Conservation (phyloP, 1,284 basidiomycete genomes). For the Fomitopsis schrenkii region DNA sequence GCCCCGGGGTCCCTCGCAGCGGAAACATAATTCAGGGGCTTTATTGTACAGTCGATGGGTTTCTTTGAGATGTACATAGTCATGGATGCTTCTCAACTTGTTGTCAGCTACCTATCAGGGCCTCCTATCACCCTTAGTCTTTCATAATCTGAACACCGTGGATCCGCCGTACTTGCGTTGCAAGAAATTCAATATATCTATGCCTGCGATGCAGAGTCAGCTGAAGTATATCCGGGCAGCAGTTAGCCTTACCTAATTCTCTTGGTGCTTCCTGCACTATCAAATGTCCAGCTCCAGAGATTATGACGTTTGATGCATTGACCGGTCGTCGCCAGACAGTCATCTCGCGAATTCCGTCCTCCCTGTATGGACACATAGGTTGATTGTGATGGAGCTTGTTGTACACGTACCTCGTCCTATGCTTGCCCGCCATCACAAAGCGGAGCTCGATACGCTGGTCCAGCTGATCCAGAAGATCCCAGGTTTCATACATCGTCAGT, state of each 20-base stretch:
- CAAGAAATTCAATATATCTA: slow-evolving; percentile 18
- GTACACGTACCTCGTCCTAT: slow-evolving; percentile 10
- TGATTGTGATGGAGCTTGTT: neutral
- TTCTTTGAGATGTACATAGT: too few relatives aligned
- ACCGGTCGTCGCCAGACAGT: slow-evolving; percentile 54
- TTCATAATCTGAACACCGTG: neutral
- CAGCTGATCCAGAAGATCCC: slow-evolving; percentile 38
- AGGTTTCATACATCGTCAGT: slow-evolving; percentile 35
- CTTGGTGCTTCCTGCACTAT: slow-evolving; percentile 23
- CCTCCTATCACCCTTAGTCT: neutral
- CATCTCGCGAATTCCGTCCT: slow-evolving; percentile 36
- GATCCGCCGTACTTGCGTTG: slow-evolving; percentile 8
- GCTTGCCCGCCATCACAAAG: slow-evolving; percentile 48
- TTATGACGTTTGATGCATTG: slow-evolving; percentile 54
- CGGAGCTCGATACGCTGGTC: slow-evolving; percentile 45
- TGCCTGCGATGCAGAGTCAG: slow-evolving; percentile 4
- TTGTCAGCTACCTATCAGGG: too few relatives aligned
- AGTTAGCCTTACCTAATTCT: slow-evolving; percentile 15
- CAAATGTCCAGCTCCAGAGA: slow-evolving; percentile 55
- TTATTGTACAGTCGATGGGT: too few relatives aligned
- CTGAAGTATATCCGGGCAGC: neutral
- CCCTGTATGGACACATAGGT: slow-evolving; percentile 10
- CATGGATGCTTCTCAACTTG: too few relatives aligned
- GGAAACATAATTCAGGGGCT: too few relatives aligned
- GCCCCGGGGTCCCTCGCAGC: too few relatives aligned